Evolutionary conservation across 2,329 filamentous ascomycete genomes (phyloP).

Genomic region (Cytospora paraplurivora): DNA sequence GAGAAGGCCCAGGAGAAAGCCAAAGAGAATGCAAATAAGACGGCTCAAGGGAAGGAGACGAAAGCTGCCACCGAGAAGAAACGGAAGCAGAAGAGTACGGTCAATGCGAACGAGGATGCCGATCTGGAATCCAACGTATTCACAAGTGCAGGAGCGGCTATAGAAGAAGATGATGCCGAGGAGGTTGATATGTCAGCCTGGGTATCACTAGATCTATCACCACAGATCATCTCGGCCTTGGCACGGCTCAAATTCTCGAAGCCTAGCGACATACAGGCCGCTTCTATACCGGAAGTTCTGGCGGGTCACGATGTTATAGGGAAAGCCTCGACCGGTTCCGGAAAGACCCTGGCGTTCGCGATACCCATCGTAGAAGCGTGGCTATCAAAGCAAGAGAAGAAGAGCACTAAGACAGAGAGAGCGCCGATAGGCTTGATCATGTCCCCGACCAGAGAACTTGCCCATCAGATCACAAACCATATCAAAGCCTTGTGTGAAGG

Average conservation of each 20-base stretch:
- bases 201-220: constrained; percentile 72
- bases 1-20: constrained; percentile 34
- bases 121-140: constrained; percentile 55
- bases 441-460: constrained; percentile 89
- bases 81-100: constrained; percentile 40
- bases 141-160: constrained; percentile 53
- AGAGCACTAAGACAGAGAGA: constrained; percentile 40
- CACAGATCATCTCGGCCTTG: constrained; percentile 70
- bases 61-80: constrained; percentile 34
- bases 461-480: constrained; percentile 87
- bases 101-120: constrained; percentile 40
- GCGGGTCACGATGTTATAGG: constrained; percentile 89
- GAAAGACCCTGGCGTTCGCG: constrained; percentile 93
- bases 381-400: constrained; percentile 52
- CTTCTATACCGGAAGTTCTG: constrained; percentile 79
- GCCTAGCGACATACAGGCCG: constrained; percentile 80
- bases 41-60: constrained; percentile 21
- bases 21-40: constrained; percentile 33
- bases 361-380: constrained; percentile 90
- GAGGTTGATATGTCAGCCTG: constrained; percentile 77
- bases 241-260: constrained; percentile 77
- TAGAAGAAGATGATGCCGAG: constrained; percentile 52
- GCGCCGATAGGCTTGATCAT: constrained; percentile 76
- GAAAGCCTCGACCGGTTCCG: constrained; percentile 94
- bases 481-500: constrained; percentile 72